Conservation (phyloP, 148 eudicot species). For the Gaultheria prostrata region DNA sequence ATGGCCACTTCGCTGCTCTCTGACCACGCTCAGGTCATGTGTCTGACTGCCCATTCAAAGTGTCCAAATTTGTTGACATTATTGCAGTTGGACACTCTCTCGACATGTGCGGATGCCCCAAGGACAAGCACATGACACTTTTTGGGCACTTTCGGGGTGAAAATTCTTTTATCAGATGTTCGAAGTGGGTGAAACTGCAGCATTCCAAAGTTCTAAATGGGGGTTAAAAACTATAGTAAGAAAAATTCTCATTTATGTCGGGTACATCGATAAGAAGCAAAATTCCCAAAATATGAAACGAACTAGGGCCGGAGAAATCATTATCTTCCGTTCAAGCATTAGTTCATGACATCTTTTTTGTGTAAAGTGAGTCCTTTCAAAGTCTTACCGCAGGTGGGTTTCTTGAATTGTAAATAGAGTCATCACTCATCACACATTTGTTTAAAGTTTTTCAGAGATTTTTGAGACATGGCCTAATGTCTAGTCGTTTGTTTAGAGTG, state of each 20-base stretch:
- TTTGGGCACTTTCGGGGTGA: not conserved
- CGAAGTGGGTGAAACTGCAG: not conserved
- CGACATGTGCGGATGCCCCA: not conserved
- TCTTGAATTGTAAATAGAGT: too few relatives aligned
- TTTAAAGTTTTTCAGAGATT: too few relatives aligned
- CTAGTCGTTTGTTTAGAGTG: not conserved
- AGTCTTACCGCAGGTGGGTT: too few relatives aligned
- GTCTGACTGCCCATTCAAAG: not conserved
- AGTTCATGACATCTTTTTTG: too few relatives aligned
- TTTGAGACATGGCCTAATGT: not conserved
- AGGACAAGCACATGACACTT: not conserved
- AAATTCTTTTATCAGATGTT: not conserved
- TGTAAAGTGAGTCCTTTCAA: too few relatives aligned
- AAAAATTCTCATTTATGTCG: too few relatives aligned
- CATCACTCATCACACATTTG: too few relatives aligned
- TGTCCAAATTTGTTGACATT: not conserved
- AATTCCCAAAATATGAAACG: too few relatives aligned
- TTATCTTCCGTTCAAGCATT: too few relatives aligned
- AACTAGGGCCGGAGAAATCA: too few relatives aligned
- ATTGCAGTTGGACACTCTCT: not conserved
- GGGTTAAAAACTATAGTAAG: not conserved
- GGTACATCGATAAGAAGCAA: too few relatives aligned
- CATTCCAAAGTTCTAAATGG: not conserved
- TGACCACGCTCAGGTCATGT: not conserved
- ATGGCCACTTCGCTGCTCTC: not conserved